Percentiles rank a stretch among this genome's conserved stretches.
These are phyloP conservation scores for Solanum hybrid DNA, from an alignment of 305 asterid species.

Conservation along the genomic window DNA sequence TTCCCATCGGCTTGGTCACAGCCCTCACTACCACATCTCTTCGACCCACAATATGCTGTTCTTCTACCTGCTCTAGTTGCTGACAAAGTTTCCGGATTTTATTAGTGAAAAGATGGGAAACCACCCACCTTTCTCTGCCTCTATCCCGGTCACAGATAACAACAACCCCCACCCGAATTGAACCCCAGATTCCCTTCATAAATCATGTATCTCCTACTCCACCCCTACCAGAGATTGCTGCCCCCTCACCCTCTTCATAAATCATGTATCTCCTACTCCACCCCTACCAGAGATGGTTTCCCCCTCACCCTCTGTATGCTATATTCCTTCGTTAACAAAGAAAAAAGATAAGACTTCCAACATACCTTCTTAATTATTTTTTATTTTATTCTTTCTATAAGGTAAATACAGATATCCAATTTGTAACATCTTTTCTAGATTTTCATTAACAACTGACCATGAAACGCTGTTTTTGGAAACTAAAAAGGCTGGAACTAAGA, in stretches of 20 bases:
- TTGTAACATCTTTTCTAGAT: not conserved
- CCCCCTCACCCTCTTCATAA: constrained; percentile 1
- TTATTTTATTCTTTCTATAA: not conserved
- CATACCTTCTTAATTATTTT: not conserved
- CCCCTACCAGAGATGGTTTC: not conserved
- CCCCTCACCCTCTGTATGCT: constrained; percentile 1
- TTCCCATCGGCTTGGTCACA: not conserved
- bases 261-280: not conserved
- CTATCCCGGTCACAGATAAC: not conserved
- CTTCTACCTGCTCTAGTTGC: not conserved
- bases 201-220: not conserved
- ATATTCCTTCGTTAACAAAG: not conserved
- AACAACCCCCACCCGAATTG: not conserved
- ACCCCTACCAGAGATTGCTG: not conserved
- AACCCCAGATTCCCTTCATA: not conserved
- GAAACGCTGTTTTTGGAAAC: not conserved
- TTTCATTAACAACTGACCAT: not conserved
- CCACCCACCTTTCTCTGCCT: not conserved
- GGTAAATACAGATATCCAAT: not conserved
- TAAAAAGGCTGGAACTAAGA: not conserved
- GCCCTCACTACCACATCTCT: not conserved
- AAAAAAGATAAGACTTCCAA: not conserved
- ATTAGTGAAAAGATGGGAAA: not conserved
- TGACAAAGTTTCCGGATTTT: not conserved
- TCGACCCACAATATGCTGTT: not conserved